Conservation (phyloP, 352 stramenopile genomes). For the Pythium brachiatum region DNA sequence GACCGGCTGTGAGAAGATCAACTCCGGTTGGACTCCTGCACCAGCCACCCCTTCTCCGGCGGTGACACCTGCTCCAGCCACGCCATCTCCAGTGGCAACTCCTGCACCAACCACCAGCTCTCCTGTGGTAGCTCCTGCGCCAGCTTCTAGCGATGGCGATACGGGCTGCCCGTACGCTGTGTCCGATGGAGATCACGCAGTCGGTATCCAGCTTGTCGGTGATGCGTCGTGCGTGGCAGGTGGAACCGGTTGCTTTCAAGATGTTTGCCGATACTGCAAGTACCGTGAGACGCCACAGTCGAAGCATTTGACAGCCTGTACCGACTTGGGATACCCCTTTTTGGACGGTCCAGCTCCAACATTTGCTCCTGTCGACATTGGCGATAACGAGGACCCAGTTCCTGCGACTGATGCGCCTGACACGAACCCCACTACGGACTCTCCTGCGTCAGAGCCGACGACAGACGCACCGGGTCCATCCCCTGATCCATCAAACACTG, state of each 20-base stretch:
- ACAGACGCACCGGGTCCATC: neutral
- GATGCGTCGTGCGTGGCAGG: constrained; percentile 24
- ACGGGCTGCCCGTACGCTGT: constrained; percentile 14
- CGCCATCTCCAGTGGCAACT: no score
- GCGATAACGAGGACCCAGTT: neutral
- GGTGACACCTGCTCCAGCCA: no score
- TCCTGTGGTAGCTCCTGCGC: neutral
- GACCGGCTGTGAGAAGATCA: neutral
- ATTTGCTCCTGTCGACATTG: constrained; percentile 1
- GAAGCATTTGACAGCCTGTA: constrained; percentile 14
- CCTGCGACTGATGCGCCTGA: no score
- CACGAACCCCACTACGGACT: neutral
- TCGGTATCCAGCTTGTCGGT: constrained; percentile 23
- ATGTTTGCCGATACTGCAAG: constrained; percentile 26
- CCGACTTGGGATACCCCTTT: constrained; percentile 11
- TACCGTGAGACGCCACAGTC: constrained; percentile 16
- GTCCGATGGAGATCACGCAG: constrained; percentile 23
- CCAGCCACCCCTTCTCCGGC: neutral
- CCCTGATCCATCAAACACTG: neutral
- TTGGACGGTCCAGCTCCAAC: neutral
- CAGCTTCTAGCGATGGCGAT: neutral
- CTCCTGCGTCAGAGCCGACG: neutral
- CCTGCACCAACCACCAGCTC: no score
- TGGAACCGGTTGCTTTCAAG: constrained; percentile 24
- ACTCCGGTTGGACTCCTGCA: neutral